Base-by-base conservation (phyloP, 495 filamentous ascomycete genomes). In the Xylaria acuta region DNA sequence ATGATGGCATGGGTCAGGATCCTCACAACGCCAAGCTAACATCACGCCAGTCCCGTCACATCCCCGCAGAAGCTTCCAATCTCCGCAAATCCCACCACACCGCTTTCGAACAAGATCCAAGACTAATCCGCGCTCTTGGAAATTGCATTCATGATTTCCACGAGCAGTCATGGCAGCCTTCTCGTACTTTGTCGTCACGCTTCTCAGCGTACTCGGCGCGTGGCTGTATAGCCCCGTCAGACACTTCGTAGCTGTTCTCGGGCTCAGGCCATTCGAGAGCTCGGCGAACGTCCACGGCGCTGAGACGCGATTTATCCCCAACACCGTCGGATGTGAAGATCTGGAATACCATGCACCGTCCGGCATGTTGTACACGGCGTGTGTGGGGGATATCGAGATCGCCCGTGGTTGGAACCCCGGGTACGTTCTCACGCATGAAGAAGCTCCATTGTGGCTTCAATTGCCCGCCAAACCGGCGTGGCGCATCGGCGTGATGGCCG, bases 241-340 rank as follows among this genome's bases (percentile, higher is more conserved):
- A 18, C 83, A 76, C 32, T 32, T 78, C 30, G 36, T 80, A 9
- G 79, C 65, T 3, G 72, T 84, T 45, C 16, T 79, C 3, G 86
- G 83, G 36, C 77, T 72, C 66, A 74, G 25, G 75, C 84, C 18
- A 36, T 75, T 53, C 64, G 67, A 45, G 75, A 59, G 34, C 45
- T 78, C 34, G 71, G 62, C 76, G 4, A 79, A 82, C 14, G 62
- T 80, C 32, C 78, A 84, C 47, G 82, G 82, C 18, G 70, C 81
- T 6, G 79, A 80, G 78, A 64, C 72, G 12, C 64, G 30, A 1
- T 70, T 74, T 30, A 87, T 91, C 58, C 77, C 82, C 6, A 86
- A 89, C 74, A 89, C 88, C 0, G 72, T 84, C 38, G 81, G 87
- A 41, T 90, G 88, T 73, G 89, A 91, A 69, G 89, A 91, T 77